Conservation (phyloP, 2,329 filamentous ascomycete genomes). For the Fusarium avenaceum region DNA sequence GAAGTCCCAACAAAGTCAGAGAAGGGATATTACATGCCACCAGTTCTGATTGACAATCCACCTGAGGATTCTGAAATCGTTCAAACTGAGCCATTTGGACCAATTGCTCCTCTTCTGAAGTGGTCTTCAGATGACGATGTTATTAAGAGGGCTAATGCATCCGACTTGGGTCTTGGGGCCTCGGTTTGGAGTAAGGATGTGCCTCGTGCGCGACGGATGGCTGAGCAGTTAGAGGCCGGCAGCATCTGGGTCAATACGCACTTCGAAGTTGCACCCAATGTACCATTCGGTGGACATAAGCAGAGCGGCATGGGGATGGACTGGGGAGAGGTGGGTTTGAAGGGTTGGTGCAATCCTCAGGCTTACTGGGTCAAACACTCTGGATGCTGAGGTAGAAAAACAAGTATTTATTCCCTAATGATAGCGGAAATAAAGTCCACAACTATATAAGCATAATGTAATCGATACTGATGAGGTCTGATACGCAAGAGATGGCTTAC, state of each 20-base stretch:
- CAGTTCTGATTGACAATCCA: conserved; percentile 72
- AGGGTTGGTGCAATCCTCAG: conserved; percentile 25
- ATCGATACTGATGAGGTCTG: too few species aligned
- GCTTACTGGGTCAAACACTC: conserved; percentile 16
- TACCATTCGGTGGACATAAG: conserved; percentile 66
- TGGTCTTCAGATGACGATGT: conserved; percentile 74
- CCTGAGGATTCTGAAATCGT: conserved; percentile 69
- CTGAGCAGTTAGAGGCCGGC: conserved; percentile 67
- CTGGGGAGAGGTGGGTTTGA: conserved; percentile 51
- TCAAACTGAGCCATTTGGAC: conserved; percentile 65
- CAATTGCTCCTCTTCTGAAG: conserved; percentile 72
- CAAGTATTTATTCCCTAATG: too few species aligned
- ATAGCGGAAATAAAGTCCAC: too few species aligned
- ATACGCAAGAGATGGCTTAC: too few species aligned
- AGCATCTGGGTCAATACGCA: conserved; percentile 71
- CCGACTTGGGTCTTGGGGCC: conserved; percentile 66
- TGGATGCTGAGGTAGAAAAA: not conserved
- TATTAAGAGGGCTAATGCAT: conserved; percentile 66
- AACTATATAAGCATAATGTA: too few species aligned
- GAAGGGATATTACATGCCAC: conserved; percentile 68
- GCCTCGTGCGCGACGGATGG: conserved; percentile 64
- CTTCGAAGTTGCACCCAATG: conserved; percentile 55
- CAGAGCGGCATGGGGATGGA: conserved; percentile 65
- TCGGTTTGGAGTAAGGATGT: conserved; percentile 70
- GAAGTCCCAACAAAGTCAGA: not conserved